These are phyloP conservation scores for Magnusiomyces ingens DNA, from an alignment of 1,139 yeast genomes.

Conservation along the genomic window DNA sequence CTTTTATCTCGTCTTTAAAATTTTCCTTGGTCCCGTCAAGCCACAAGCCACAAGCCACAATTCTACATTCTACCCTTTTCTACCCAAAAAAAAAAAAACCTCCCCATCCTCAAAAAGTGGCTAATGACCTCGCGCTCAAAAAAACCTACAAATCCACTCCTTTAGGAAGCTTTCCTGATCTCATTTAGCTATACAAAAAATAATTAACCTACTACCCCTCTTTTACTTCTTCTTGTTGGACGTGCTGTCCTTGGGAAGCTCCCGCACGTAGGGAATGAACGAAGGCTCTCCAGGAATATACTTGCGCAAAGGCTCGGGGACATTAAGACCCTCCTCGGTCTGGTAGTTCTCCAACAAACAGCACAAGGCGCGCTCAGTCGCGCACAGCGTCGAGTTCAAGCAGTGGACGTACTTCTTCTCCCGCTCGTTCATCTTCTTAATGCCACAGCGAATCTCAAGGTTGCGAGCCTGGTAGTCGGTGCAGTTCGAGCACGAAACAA, in stretches of 20 bases:
- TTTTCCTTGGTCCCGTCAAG: no score
- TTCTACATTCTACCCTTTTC: no score
- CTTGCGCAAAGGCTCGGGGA: slow-evolving; percentile 92
- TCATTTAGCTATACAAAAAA: background rate
- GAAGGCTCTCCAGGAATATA: slow-evolving; percentile 98
- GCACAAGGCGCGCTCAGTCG: slow-evolving; percentile 97
- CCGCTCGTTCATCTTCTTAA: slow-evolving; percentile 88
- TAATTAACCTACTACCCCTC: background rate
- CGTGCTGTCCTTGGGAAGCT: slow-evolving; percentile 70
- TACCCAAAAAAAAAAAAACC: no score
- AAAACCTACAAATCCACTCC: background rate
- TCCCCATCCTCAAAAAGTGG: no score
- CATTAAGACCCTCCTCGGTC: slow-evolving; percentile 86
- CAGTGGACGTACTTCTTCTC: slow-evolving; percentile 99
- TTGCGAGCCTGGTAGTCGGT: slow-evolving; percentile 98
- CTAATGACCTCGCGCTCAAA: background rate
- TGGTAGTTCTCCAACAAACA: slow-evolving; percentile 96
- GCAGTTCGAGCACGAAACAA: slow-evolving; percentile 97
- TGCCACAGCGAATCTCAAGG: slow-evolving; percentile 97
- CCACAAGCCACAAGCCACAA: no score
- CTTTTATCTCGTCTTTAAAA: no score
- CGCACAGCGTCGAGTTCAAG: slow-evolving; percentile 93
- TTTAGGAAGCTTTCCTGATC: background rate
- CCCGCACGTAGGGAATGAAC: slow-evolving; percentile 83
- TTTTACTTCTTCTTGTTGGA: slow-evolving; percentile 15